Evolutionary conservation across 2,329 filamentous ascomycete species (phyloP).

Genomic region (Colletotrichum navitas): DNA sequence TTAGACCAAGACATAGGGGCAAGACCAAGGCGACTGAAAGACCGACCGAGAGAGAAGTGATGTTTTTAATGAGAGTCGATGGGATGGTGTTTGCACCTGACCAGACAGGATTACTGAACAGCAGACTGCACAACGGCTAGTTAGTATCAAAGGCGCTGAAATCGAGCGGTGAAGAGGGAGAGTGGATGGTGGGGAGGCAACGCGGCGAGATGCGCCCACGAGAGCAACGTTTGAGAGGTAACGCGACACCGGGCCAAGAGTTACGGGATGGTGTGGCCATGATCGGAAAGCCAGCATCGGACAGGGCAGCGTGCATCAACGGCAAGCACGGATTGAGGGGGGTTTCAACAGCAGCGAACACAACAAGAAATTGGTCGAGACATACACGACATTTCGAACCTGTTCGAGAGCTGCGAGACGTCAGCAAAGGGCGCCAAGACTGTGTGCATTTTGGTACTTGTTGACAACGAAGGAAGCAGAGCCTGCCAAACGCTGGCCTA

Average conservation of each 20-base stretch:
- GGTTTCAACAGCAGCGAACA: slow-evolving; percentile 36
- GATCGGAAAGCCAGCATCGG: background rate
- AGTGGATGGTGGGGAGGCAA: slow-evolving; percentile 13
- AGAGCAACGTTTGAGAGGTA: slow-evolving; percentile 25
- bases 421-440: slow-evolving; percentile 54
- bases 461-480: slow-evolving; percentile 44
- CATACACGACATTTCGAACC: slow-evolving; percentile 65
- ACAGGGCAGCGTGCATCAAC: slow-evolving; percentile 1
- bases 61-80: slow-evolving; percentile 67
- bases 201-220: slow-evolving; percentile 20
- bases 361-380: slow-evolving; percentile 45
- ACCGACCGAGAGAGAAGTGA: slow-evolving; percentile 68
- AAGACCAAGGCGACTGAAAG: slow-evolving; percentile 2
- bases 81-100: slow-evolving; percentile 62
- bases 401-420: slow-evolving; percentile 60
- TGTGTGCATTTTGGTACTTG: slow-evolving; percentile 46
- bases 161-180: slow-evolving; percentile 23
- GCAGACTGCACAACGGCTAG: slow-evolving; percentile 57
- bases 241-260: slow-evolving; percentile 13
- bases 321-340: slow-evolving; percentile 20
- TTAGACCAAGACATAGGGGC: slow-evolving; percentile 22
- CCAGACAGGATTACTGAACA: slow-evolving; percentile 72
- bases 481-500: background rate
- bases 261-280: slow-evolving; percentile 3
- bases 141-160: slow-evolving; percentile 16